Evolutionary conservation across 352 stramenopile genomes (phyloP).

Genomic region (Pythium rishiriense): DNA sequence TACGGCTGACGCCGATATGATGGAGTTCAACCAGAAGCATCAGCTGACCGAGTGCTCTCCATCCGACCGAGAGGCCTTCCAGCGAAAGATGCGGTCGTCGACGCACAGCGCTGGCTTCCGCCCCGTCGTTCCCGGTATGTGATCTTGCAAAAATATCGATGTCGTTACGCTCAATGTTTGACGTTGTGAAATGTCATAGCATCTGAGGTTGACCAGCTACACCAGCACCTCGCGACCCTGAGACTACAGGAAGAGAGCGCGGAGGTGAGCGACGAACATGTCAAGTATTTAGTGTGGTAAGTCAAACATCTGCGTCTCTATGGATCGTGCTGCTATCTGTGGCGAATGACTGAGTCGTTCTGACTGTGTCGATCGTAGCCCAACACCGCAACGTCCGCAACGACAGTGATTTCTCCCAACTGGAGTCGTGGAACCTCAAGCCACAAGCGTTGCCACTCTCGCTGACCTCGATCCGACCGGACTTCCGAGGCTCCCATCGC

Average conservation of each 20-base stretch:
- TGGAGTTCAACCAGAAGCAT: conserved; percentile 47
- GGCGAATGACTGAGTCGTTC: not conserved
- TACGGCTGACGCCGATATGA: conserved; percentile 45
- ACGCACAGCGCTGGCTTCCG: conserved; percentile 69
- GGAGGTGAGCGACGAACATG: conserved; percentile 26
- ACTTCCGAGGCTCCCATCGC: not conserved
- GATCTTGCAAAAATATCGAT: not conserved
- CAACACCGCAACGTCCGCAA: conserved; percentile 22
- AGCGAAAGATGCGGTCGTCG: conserved; percentile 69
- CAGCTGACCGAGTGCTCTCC: conserved; percentile 79
- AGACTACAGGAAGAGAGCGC: conserved; percentile 25
- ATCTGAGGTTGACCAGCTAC: conserved; percentile 26
- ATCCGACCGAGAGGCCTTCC: conserved; percentile 69
- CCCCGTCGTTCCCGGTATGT: conserved; percentile 64
- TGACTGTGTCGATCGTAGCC: not conserved
- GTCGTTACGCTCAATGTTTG: not conserved
- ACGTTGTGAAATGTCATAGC: not conserved
- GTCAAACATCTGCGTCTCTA: conserved; percentile 2
- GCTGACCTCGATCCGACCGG: not conserved
- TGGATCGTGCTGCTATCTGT: not conserved
- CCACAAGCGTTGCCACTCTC: not conserved
- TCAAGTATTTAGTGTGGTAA: conserved; percentile 40
- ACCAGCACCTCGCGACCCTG: conserved; percentile 18
- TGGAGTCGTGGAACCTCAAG: not conserved
- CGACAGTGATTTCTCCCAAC: conserved; percentile 22